These are phyloP conservation scores for Paradendryphiella salina DNA, from an alignment of 2,329 filamentous ascomycete genomes.

Conservation along the genomic window DNA sequence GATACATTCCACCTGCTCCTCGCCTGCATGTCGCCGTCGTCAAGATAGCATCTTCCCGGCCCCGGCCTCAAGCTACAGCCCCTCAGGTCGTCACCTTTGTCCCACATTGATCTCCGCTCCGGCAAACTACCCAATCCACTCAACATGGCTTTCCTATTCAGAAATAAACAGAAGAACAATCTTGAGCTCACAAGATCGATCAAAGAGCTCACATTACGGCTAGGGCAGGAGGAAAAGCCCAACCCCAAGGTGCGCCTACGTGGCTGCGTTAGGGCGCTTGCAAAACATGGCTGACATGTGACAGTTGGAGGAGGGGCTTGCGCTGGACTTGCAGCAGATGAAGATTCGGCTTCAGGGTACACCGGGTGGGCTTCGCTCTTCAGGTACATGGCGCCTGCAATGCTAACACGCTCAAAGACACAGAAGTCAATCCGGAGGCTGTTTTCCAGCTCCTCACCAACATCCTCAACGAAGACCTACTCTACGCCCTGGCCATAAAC, in stretches of 20 bases:
- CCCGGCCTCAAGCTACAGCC: conserved; percentile 33
- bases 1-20: conserved; percentile 14
- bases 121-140: conserved; percentile 16
- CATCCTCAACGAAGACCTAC: conserved; percentile 85
- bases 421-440: conserved; percentile 83
- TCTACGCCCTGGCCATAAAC: conserved; percentile 79
- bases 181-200: conserved; percentile 65
- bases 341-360: conserved; percentile 92
- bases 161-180: conserved; percentile 63
- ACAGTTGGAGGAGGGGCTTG: conserved; percentile 81
- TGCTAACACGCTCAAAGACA: conserved; percentile 62
- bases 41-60: conserved; percentile 40
- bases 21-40: conserved; percentile 38
- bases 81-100: conserved; percentile 17
- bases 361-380: conserved; percentile 62
- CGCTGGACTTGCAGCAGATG: conserved; percentile 85
- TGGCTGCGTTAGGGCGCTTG: conserved; percentile 1
- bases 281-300: conserved; percentile 24
- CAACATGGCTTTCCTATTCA: conserved; percentile 72
- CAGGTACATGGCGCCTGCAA: neutral
- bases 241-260: conserved; percentile 57
- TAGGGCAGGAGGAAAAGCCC: conserved; percentile 60
- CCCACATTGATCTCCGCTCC: conserved; percentile 22
- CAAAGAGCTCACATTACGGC: conserved; percentile 64
- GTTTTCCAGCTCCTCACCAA: conserved; percentile 83